phyloP scores from a whole-genome alignment of 148 eudicot species.

The Beta vulgaris region DNA sequence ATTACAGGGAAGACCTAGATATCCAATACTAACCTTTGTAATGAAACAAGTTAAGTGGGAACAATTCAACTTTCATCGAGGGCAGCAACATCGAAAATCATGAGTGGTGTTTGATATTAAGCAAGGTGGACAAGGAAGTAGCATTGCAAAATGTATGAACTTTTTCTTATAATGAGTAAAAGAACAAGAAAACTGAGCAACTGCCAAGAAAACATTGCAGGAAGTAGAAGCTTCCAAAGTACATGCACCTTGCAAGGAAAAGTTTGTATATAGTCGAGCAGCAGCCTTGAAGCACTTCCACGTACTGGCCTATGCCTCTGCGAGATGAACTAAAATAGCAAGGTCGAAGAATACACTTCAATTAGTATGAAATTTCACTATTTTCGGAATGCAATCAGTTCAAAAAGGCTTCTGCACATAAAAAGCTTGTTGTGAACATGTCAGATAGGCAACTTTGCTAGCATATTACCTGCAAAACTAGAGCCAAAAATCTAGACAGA shows the following conservation, averaged over 20 bases:
- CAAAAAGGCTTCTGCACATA: not conserved
- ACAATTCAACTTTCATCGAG: not conserved
- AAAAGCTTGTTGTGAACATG: not conserved
- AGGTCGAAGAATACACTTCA: not conserved
- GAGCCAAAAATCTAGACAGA: conserved; percentile 60
- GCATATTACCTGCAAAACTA: conserved; percentile 67
- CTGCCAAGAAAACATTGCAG: not conserved
- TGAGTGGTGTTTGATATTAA: not conserved
- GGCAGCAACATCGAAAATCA: not conserved
- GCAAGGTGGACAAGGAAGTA: not conserved
- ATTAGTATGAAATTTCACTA: conserved; percentile 1
- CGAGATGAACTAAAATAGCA: conserved; percentile 64
- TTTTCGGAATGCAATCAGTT: not conserved
- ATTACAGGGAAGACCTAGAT: too few relatives aligned
- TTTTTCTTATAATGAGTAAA: not conserved
- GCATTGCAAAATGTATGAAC: not conserved
- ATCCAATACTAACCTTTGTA: too few relatives aligned
- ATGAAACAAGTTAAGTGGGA: not conserved
- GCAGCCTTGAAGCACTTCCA: conserved; percentile 66
- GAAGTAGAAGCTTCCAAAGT: conserved; percentile 4
- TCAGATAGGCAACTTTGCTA: not conserved
- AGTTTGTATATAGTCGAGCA: conserved; percentile 62
- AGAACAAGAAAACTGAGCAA: not conserved
- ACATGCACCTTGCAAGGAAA: conserved; percentile 83
- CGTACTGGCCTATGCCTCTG: conserved; percentile 88